Conservation (phyloP, 164 flowering plant genomes). For the Dillenia turbinata region DNA sequence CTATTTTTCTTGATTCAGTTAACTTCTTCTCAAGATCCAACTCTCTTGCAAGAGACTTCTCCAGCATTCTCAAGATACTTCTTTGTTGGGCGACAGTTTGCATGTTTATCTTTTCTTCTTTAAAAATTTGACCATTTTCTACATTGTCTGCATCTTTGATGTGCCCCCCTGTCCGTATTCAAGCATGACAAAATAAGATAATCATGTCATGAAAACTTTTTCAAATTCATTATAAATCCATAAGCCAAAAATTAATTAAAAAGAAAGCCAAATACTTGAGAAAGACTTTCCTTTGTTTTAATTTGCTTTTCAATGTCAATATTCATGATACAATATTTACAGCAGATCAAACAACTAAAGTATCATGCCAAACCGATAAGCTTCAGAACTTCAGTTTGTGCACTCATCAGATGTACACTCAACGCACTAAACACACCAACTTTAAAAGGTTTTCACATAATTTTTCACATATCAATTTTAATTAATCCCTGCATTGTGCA, state of each 20-base stretch:
- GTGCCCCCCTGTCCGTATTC: constrained; percentile 38
- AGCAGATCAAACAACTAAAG: no score
- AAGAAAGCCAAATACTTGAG: not conserved
- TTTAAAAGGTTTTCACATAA: not conserved
- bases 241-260: no score
- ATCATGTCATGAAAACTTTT: constrained; percentile 2
- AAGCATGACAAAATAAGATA: constrained; percentile 8
- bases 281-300: no score
- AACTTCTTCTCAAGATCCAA: constrained; percentile 78
- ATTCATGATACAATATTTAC: no score
- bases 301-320: no score
- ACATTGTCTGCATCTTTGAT: constrained; percentile 16
- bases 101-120: constrained; percentile 37
- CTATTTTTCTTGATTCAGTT: constrained; percentile 43
- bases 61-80: constrained; percentile 70
- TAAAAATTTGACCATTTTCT: constrained; percentile 28
- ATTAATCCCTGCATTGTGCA: not conserved
- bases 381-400: no score
- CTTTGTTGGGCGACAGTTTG: constrained; percentile 68
- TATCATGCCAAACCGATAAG: no score
- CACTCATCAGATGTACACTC: no score
- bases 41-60: constrained; percentile 87
- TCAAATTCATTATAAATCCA: no score
- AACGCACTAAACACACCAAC: no score
- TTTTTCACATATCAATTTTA: not conserved